Percentiles rank a stretch among this genome's conserved stretches.
These are phyloP conservation scores for thale cress (Arabidopsis thaliana) DNA, from an alignment of 345 rosid species.

Conservation along the genomic window DNA sequence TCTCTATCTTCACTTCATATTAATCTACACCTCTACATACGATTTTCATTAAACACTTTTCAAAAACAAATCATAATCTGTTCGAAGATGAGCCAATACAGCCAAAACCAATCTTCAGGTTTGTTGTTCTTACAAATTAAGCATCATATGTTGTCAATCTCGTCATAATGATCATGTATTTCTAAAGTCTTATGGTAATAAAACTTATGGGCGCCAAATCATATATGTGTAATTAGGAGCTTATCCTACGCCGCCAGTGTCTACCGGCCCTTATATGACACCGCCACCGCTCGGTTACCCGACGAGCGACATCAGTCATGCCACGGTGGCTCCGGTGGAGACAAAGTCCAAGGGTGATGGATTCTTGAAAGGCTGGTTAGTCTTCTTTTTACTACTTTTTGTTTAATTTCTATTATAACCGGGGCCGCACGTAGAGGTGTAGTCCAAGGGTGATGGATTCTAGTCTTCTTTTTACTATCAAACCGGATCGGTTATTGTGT, in stretches of 20 bases:
- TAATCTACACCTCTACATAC: not conserved
- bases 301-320: constrained; percentile 34
- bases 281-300: constrained; percentile 46
- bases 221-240: constrained; percentile 30
- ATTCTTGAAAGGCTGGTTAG: constrained; percentile 48
- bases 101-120: constrained; percentile 39
- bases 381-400: not conserved
- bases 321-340: constrained; percentile 33
- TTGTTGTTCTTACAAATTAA: constrained; percentile 7
- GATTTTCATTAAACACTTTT: not conserved
- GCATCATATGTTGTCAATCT: not conserved
- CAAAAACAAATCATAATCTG: not conserved
- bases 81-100: constrained; percentile 40
- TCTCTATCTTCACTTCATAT: not conserved
- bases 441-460: too few species aligned
- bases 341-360: constrained; percentile 48
- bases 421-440: too few species aligned
- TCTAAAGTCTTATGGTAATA: not conserved
- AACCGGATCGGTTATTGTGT: constrained; percentile 5
- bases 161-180: not conserved
- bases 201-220: constrained; percentile 1
- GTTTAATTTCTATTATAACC: too few species aligned
- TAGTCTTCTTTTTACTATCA: too few species aligned
- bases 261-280: constrained; percentile 39
- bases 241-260: constrained; percentile 41